Base-by-base conservation (phyloP, 2,329 filamentous ascomycete genomes). In the Penicillium glabrum region DNA sequence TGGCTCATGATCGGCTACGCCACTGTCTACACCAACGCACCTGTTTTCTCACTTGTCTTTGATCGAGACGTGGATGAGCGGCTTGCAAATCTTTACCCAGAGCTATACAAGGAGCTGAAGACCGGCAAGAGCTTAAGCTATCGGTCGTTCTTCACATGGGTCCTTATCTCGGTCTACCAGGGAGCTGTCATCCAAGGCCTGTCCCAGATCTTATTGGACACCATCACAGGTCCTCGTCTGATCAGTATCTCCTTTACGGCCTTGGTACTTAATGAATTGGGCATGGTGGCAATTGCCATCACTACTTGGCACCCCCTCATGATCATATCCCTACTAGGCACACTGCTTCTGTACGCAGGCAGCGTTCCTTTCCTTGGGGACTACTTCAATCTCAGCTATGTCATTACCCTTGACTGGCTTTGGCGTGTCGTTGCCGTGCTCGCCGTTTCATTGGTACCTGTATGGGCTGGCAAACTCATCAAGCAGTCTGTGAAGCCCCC, bases 1-100 rank as follows among this genome's bases (percentile, higher is more conserved):
- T 99, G 93, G 93, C 84, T 99, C 14, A 85, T 99, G 62, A 95
- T 99, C 13, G 95, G 95, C 47, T 99, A 99, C 71, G 92, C 93
- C 1, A 99, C 95, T 0, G 83, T 97, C 5, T 99, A 99, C 78
- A 99, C 95, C 16, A 96, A 96, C 73, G 83, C 86, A 16, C 95
- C 95, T 0, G 95, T 99, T 33, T 89, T 99, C 71, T 96, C 90
- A 0, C 86, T 99, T 7, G 93, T 98, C 2, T 84, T 99, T 1
- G 95, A 99, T 77, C 89, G 89, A 69, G 95, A 99, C 68, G 93
- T 99, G 5, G 93, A 98, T 69, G 93, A 98, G 76, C 86, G 89
- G 51, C 83, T 99, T 5, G 93, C 95, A 21, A 97, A 95, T 65
- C 82, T 99, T 5, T 99, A 99, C 72, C 96, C 95, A 0, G 95